Conservation (phyloP, 176 grass and related monocot species). For the Hyparrhenia diplandra region DNA sequence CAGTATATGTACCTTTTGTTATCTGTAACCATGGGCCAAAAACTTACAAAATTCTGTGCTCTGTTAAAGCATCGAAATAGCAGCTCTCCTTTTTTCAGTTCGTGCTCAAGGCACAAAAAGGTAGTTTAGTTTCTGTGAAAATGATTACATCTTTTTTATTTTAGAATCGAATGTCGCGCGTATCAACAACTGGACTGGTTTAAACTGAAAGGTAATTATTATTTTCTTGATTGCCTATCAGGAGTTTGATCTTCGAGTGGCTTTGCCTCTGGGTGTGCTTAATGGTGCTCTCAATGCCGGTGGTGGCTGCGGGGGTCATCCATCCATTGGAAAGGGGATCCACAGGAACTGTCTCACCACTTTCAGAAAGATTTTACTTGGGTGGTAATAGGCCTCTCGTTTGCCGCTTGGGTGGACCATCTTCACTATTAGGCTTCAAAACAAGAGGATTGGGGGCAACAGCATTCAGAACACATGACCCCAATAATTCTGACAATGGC, state of each 20-base stretch:
- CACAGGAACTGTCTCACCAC: slow-evolving; percentile 33
- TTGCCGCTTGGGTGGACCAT: slow-evolving; percentile 64
- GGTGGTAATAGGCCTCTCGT: slow-evolving; percentile 66
- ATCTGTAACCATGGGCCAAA: not conserved
- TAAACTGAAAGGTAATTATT: not conserved
- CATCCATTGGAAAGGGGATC: slow-evolving; percentile 57
- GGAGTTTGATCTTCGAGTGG: slow-evolving; percentile 87
- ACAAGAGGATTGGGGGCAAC: slow-evolving; percentile 60
- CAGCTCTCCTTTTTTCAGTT: not conserved
- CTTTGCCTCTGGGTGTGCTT: slow-evolving; percentile 70
- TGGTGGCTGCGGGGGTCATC: slow-evolving; percentile 57
- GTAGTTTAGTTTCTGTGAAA: not conserved
- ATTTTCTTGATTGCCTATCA: slow-evolving; percentile 33
- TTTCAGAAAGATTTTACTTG: slow-evolving; percentile 74
- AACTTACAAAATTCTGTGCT: not conserved
- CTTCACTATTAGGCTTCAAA: slow-evolving; percentile 69
- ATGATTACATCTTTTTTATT: not conserved
- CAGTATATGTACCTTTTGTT: slow-evolving; percentile 1
- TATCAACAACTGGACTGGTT: slow-evolving; percentile 4
- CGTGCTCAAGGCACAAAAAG: not conserved
- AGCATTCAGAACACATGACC: slow-evolving; percentile 22
- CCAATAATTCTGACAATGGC: slow-evolving; percentile 32
- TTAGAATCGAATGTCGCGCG: slow-evolving; percentile 3
- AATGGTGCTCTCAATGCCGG: slow-evolving; percentile 78
- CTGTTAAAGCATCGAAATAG: not conserved